These are phyloP conservation scores for Lomentospora prolificans DNA, from an alignment of 2,329 filamentous ascomycete species.

Conservation along the genomic window DNA sequence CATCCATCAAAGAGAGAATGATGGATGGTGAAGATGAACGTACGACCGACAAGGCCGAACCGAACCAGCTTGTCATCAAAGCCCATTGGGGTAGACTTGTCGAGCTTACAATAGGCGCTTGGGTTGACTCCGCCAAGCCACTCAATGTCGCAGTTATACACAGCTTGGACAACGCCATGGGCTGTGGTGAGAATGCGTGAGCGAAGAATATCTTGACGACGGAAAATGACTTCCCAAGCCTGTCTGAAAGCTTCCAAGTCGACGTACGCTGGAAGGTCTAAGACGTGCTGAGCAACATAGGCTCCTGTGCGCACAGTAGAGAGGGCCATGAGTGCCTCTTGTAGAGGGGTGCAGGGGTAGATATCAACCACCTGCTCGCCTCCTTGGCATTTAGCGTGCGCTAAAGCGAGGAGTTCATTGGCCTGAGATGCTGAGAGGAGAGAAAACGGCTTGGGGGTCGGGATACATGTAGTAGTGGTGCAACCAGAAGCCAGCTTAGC, in stretches of 20 bases:
- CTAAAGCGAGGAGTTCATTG: neutral
- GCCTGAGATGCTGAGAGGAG: neutral
- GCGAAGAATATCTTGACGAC: slow-evolving; percentile 10
- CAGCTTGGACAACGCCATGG: slow-evolving; percentile 30
- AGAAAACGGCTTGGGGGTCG: neutral
- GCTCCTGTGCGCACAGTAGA: slow-evolving; percentile 22
- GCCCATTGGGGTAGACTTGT: slow-evolving; percentile 30
- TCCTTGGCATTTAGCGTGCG: slow-evolving; percentile 5
- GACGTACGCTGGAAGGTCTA: slow-evolving; percentile 14
- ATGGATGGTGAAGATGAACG: slow-evolving; percentile 44
- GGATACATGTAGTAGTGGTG: slow-evolving; percentile 31
- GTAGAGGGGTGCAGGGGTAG: slow-evolving; percentile 30
- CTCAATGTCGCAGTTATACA: slow-evolving; percentile 28
- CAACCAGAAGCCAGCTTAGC: neutral
- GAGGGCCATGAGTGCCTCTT: slow-evolving; percentile 29
- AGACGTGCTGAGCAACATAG: slow-evolving; percentile 24
- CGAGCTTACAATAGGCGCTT: slow-evolving; percentile 28
- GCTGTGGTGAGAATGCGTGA: slow-evolving; percentile 11
- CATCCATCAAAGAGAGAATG: slow-evolving; percentile 48
- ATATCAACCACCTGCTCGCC: slow-evolving; percentile 19
- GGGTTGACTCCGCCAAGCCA: slow-evolving; percentile 24
- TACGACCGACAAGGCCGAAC: slow-evolving; percentile 27
- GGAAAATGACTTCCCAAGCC: slow-evolving; percentile 17
- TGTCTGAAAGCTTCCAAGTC: slow-evolving; percentile 17
- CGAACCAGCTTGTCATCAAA: slow-evolving; percentile 23